phyloP scores from a whole-genome alignment of 2,329 filamentous ascomycete species.

The Thielaviopsis euricoi region DNA sequence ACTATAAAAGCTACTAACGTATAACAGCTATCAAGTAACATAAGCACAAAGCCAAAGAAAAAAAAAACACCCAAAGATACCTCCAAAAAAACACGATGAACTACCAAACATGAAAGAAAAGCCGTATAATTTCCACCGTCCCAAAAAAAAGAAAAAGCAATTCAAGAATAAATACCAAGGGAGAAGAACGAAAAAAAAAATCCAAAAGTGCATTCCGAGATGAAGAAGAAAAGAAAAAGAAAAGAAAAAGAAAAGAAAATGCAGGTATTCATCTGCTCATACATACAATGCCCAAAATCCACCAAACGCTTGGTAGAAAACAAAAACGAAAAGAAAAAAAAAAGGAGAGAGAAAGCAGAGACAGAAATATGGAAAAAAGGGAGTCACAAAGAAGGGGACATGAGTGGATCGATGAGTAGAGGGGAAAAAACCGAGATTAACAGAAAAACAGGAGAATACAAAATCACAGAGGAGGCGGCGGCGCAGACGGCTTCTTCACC shows the following conservation, averaged over 20 bases:
- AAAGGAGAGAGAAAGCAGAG: too few species aligned
- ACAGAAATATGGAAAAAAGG: background rate
- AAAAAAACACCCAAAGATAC: background rate
- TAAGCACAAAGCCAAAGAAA: too few species aligned
- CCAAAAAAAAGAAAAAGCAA: background rate
- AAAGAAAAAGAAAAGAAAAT: background rate
- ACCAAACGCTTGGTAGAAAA: background rate
- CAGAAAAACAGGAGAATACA: background rate
- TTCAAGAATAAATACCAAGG: background rate
- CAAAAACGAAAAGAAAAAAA: background rate
- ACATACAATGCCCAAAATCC: background rate
- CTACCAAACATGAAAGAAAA: background rate
- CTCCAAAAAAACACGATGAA: background rate
- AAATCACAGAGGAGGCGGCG: background rate
- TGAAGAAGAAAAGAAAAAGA: background rate
- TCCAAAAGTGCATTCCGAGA: background rate
- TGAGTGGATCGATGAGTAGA: too few species aligned
- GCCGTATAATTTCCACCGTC: background rate
- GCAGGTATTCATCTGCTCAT: background rate
- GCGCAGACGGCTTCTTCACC: conserved; percentile 10
- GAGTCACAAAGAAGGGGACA: too few species aligned
- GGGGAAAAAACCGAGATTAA: background rate
- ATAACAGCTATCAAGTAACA: too few species aligned
- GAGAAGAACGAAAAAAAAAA: background rate
- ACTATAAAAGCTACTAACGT: too few species aligned